Conservation (phyloP, 371 early-diverging fungal genomes). For the Blakeslea trispora region DNA sequence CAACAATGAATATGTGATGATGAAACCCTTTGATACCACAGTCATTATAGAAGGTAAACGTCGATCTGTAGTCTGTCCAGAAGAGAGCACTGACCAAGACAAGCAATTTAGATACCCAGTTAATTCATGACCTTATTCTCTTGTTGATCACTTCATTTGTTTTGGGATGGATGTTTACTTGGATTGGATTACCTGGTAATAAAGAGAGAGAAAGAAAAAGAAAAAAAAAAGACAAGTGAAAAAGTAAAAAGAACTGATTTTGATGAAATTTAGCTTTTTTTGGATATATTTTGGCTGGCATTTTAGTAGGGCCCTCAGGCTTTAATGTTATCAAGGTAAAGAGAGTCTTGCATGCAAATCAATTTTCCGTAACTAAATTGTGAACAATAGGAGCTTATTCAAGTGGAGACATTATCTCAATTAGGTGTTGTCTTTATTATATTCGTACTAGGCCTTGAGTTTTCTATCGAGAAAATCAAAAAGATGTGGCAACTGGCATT, state of each 20-base stretch:
- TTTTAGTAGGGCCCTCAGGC: conserved; percentile 54
- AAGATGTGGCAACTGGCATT: conserved; percentile 58
- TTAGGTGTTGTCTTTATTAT: conserved; percentile 62
- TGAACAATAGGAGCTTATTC: conserved; percentile 48
- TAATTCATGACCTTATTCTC: conserved; percentile 59
- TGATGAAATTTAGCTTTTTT: conserved; percentile 63
- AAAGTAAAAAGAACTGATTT: no score
- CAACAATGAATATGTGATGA: conserved; percentile 59
- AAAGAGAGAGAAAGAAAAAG: conserved; percentile 8
- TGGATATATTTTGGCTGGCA: conserved; percentile 66
- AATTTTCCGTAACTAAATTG: no score
- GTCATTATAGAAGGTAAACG: conserved; percentile 57
- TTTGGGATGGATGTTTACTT: conserved; percentile 47
- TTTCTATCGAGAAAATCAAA: conserved; percentile 54
- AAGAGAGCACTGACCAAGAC: no score
- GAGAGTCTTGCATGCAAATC: no score
- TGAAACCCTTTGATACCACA: conserved; percentile 55
- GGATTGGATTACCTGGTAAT: conserved; percentile 52
- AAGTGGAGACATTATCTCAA: conserved; percentile 59
- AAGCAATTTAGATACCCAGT: conserved; percentile 42
- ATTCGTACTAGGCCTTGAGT: conserved; percentile 65
- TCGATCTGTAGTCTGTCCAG: not conserved
- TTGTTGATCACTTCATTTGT: conserved; percentile 50
- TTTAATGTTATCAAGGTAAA: conserved; percentile 54
- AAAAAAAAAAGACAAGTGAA: no score